These are phyloP conservation scores for Chrysanthemum seticuspe DNA, from an alignment of 129 eudicot genomes.

Conservation along the genomic window DNA sequence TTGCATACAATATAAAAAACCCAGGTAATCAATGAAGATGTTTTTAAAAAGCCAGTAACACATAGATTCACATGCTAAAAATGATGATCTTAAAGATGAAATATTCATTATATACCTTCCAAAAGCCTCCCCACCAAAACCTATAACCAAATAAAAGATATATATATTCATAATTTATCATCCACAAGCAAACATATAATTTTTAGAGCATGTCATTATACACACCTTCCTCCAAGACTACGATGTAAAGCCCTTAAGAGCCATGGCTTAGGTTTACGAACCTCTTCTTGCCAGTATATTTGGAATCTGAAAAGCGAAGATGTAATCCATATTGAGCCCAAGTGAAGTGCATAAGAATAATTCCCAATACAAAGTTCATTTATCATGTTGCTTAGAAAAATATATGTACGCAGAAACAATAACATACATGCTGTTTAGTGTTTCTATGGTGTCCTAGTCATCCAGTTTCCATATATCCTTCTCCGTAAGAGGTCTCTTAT, in stretches of 20 bases:
- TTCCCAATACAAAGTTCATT: too few species aligned
- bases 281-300: slow-evolving; percentile 79
- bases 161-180: slow-evolving; percentile 13
- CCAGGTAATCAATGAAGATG: background rate
- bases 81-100: slow-evolving; percentile 1
- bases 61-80: slow-evolving; percentile 12
- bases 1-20: too few species aligned
- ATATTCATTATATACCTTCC: slow-evolving; percentile 51
- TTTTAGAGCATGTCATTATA: slow-evolving; percentile 3
- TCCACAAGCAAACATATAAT: background rate
- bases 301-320: slow-evolving; percentile 53
- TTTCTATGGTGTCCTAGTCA: slow-evolving; percentile 82
- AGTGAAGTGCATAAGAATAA: background rate
- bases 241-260: slow-evolving; percentile 82
- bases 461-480: slow-evolving; percentile 93
- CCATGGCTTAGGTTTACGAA: slow-evolving; percentile 77
- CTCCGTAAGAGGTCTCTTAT: slow-evolving; percentile 39
- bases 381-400: background rate
- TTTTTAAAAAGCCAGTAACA: slow-evolving; percentile 4
- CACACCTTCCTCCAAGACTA: slow-evolving; percentile 91
- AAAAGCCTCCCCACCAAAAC: slow-evolving; percentile 90
- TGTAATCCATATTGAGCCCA: background rate
- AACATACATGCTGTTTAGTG: slow-evolving; percentile 58
- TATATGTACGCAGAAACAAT: slow-evolving; percentile 14
- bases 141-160: slow-evolving; percentile 32